Evolutionary conservation across 1,284 basidiomycete genomes (phyloP).

Genomic region (Trichosporon faecale): DNA sequence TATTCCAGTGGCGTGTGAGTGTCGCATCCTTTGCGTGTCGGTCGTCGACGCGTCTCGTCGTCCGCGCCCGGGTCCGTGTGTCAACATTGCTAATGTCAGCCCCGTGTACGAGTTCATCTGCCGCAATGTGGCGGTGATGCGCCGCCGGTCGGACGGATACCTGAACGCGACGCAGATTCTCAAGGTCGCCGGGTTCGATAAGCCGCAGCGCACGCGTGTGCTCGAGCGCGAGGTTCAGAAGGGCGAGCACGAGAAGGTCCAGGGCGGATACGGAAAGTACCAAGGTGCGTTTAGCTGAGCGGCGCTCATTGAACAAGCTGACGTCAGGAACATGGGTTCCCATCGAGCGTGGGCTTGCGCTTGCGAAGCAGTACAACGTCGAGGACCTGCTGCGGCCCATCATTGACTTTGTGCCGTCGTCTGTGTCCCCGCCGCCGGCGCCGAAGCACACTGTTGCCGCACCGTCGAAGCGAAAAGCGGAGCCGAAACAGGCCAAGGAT

Average conservation of each 20-base stretch:
- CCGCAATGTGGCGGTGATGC: conserved; percentile 95
- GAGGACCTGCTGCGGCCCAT: conserved; percentile 85
- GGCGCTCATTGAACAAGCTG: neutral
- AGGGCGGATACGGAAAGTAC: conserved; percentile 99
- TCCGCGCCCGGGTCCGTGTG: neutral
- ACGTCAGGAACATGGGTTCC: conserved; percentile 94
- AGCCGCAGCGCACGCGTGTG: conserved; percentile 95
- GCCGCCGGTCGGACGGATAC: conserved; percentile 91
- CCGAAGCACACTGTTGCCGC: conserved; percentile 88
- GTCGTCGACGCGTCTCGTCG: neutral
- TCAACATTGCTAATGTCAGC: conserved; percentile 28
- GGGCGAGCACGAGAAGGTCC: conserved; percentile 98
- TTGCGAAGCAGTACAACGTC: conserved; percentile 93
- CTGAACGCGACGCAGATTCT: conserved; percentile 99
- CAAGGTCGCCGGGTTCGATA: conserved; percentile 99
- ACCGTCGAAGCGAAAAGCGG: conserved; percentile 53
- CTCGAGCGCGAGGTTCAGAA: conserved; percentile 98
- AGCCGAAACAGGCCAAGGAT: conserved; percentile 39
- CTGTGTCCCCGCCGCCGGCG: conserved; percentile 89
- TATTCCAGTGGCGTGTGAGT: conserved; percentile 52
- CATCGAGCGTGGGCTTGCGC: conserved; percentile 77
- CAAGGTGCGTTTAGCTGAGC: conserved; percentile 70
- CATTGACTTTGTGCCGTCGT: conserved; percentile 87
- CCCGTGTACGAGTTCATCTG: conserved; percentile 65
- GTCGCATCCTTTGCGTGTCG: neutral